Base-by-base conservation (phyloP, 2,329 filamentous ascomycete genomes). In the Claviceps spartinae region DNA sequence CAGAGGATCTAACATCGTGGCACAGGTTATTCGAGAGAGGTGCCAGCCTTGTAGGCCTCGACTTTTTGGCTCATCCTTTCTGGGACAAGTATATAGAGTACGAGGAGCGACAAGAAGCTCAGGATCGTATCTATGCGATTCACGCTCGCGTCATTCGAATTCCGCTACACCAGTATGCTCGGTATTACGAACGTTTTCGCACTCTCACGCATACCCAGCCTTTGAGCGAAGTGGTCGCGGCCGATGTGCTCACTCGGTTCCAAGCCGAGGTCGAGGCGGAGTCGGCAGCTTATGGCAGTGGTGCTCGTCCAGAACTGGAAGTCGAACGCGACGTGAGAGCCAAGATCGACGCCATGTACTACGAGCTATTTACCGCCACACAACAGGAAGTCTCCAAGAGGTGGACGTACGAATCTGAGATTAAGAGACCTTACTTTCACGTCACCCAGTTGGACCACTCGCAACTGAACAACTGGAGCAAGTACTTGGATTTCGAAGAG, bases 31-130 rank as follows among this genome's bases (percentile, higher is more conserved):
- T 97, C 64, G 91, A 98, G 66, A 86, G 93, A 58, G 93, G 86
- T 56, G 86, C 88, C 30, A 78, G 78, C 34, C 84, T 80, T 61
- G 89, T 95, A 42, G 93, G 93, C 16, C 77, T 97, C 18, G 93
- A 98, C 69, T 98, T 95, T 64, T 76, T 95, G 34, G 85, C 90
- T 2, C 89, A 96, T 65, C 89, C 89, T 1, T 96, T 98, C 71
- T 98, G 93, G 93, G 93, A 98, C 68, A 97, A 95, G 70, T 98
- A 95, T 63, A 81, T 98, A 57, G 93, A 97, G 65, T 97, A 94
- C 62, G 93, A 97, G 66, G 90, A 96, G 65, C 85, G 90, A 1
- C 76, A 91, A 55, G 89, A 95, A 62, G 82, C 85, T 0, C 80
- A 85, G 14, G 87, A 94, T 57, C 88, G 82, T 61, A 87, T 96